Percentiles rank a stretch among this genome's conserved stretches.
Evolutionary conservation across 352 stramenopile genomes (phyloP).

Genomic region (Phytophthora sp.): DNA sequence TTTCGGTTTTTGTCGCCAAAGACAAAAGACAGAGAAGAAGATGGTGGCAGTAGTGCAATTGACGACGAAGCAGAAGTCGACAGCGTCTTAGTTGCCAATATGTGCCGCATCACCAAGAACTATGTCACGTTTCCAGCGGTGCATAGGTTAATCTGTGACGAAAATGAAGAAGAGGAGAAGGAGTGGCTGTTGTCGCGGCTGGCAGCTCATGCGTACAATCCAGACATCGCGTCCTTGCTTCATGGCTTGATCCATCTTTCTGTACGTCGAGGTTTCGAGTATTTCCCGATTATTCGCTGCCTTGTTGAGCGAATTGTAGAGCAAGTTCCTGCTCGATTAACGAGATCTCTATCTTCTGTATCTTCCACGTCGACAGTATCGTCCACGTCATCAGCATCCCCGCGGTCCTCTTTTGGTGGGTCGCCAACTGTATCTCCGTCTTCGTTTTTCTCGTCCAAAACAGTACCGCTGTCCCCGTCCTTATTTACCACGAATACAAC

Average conservation of each 20-base stretch:
- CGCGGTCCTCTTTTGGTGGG: conserved; percentile 31
- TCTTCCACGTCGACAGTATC: conserved; percentile 54
- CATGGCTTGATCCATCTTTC: conserved; percentile 75
- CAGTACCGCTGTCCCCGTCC: conserved; percentile 19
- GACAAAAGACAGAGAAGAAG: conserved; percentile 4
- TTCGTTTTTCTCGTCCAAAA: conserved; percentile 33
- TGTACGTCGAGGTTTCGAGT: conserved; percentile 45
- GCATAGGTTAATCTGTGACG: conserved; percentile 54
- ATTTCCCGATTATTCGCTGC: conserved; percentile 57
- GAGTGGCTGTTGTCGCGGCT: conserved; percentile 59
- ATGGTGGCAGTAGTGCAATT: neutral
- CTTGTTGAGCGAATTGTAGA: conserved; percentile 61
- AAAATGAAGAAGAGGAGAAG: conserved; percentile 34
- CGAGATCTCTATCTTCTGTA: conserved; percentile 37
- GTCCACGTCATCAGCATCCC: conserved; percentile 44
- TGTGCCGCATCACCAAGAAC: conserved; percentile 77
- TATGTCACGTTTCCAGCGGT: conserved; percentile 72
- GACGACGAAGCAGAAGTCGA: conserved; percentile 55
- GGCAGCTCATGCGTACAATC: conserved; percentile 62
- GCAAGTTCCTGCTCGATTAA: conserved; percentile 34
- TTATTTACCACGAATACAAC: conserved; percentile 49
- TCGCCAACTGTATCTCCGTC: conserved; percentile 28
- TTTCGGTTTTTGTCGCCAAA: conserved; percentile 60
- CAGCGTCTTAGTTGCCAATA: conserved; percentile 63
- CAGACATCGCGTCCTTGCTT: conserved; percentile 62